Base-by-base conservation (phyloP, 164 flowering plant genomes). In the Litsea cubeba region DNA sequence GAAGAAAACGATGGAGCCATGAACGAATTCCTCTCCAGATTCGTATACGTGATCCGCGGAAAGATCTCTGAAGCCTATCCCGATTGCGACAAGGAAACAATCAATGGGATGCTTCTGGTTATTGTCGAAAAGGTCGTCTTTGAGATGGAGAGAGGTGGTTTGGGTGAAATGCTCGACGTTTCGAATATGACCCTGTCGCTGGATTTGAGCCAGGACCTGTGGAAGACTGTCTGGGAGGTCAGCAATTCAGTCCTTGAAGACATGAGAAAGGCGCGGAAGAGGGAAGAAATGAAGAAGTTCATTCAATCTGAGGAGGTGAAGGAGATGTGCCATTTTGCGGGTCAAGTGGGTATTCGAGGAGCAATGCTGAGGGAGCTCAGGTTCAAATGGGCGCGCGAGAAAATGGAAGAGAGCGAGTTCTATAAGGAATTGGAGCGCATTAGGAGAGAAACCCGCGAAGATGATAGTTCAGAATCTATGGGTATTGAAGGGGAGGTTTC, bases 301-400 rank as follows among this genome's bases (percentile, higher is more conserved):
- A 74, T 91, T 58, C 97, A 89, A 46, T 76, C 75, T 23, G 92
- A 88, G 35, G 88, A 88, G 26, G 97, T 96, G 24, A 87, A 87
- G 81, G 87, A 86, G 72, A 88, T 94, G 97, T 83, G 80, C 62
- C 85, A 87, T 58, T 94, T 96, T 77, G 97, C 99, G 11, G 86
- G 89, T 20, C 97, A 96, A 70, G 79, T 89, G 26, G 99, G 99
- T 22, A 81, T 94, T 79, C 81, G 97, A 18, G 99, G 98, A 62
- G 97, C 94, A 25, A 80, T 96, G 97, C 72, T 96, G 72, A 87
- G 95, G 69, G 97, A 94, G 80, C 80, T 94, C 6, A 85, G 95
- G 80, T 94, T 92, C 80, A 94, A 92, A 68, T 96, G 98, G 98
- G 99, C 97, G 4, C 78, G 83, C 8, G 97, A 96, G 82, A 84